These are phyloP conservation scores for Pichia sp. DNA, from an alignment of 1,139 yeast genomes.

Conservation along the genomic window DNA sequence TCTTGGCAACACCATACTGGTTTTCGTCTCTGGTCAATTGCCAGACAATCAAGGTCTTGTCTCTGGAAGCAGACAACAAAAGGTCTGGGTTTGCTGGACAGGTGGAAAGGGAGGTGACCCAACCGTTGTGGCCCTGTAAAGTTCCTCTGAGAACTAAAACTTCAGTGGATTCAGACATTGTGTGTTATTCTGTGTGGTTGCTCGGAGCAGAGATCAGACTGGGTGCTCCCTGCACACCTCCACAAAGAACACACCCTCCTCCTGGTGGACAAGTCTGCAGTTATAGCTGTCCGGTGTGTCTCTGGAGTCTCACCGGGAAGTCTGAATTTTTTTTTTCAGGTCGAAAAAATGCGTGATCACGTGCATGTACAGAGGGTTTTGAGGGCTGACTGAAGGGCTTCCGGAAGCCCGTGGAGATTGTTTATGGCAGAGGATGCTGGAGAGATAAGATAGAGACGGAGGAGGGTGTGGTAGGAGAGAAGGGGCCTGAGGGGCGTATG, in stretches of 20 bases:
- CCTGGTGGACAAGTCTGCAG: background rate
- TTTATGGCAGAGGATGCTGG: background rate
- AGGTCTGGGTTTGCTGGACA: constrained; percentile 98
- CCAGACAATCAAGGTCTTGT: constrained; percentile 98
- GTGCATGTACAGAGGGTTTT: constrained; percentile 9
- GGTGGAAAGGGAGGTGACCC: constrained; percentile 99
- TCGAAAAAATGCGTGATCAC: constrained; percentile 6
- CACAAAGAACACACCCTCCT: background rate
- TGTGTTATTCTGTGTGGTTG: constrained; percentile 6
- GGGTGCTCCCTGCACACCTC: too few species aligned
- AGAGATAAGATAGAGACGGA: background rate
- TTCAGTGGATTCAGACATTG: constrained; percentile 46
- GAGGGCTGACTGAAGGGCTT: background rate
- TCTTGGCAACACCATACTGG: constrained; percentile 98
- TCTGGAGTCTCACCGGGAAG: background rate
- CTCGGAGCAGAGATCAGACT: background rate
- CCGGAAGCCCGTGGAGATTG: too few species aligned
- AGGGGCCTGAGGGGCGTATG: background rate
- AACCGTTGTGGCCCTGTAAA: constrained; percentile 85
- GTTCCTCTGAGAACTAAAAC: constrained; percentile 99
- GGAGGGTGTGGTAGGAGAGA: background rate
- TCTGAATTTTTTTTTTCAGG: background rate
- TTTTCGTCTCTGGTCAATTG: constrained; percentile 95
- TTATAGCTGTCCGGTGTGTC: background rate
- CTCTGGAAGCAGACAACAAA: constrained; percentile 98